These are phyloP conservation scores for Alternaria arbusti DNA, from an alignment of 2,329 filamentous ascomycete species.

Conservation along the genomic window DNA sequence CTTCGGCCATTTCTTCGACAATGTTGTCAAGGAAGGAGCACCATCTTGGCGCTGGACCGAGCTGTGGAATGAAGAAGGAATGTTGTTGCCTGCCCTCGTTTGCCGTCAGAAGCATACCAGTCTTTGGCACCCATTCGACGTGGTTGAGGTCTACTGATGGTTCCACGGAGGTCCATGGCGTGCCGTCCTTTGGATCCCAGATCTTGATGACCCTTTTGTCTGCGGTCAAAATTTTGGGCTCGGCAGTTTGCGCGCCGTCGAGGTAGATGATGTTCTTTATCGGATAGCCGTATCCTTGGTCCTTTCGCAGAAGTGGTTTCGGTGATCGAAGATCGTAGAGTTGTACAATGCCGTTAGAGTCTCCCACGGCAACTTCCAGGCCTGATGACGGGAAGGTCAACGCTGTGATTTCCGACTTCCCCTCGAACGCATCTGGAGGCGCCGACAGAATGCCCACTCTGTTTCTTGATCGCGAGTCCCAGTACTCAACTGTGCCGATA, in stretches of 20 bases:
- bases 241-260: conserved; percentile 69
- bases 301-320: conserved; percentile 83
- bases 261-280: conserved; percentile 82
- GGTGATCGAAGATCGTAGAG: conserved; percentile 93
- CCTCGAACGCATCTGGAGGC: conserved; percentile 46
- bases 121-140: conserved; percentile 89
- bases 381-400: conserved; percentile 86
- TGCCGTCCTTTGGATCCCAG: conserved; percentile 83
- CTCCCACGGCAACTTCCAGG: conserved; percentile 82
- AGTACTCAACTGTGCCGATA: conserved; percentile 94
- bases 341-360: conserved; percentile 85
- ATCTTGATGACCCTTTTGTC: conserved; percentile 98
- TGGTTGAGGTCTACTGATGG: conserved; percentile 94
- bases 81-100: conserved; percentile 97
- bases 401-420: conserved; percentile 75
- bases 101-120: conserved; percentile 93
- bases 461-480: conserved; percentile 85
- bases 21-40: conserved; percentile 96
- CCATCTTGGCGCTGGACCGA: conserved; percentile 93
- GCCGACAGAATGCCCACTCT: conserved; percentile 77
- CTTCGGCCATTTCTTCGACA: conserved; percentile 97
- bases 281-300: conserved; percentile 93
- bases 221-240: conserved; percentile 82
- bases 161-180: conserved; percentile 94
- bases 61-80: conserved; percentile 90